A percentile compares a stretch with the other conserved stretches of the same genome.
These are phyloP conservation scores for Xylaria sp. DNA, from an alignment of 2,329 filamentous ascomycete species.

Conservation along the genomic window DNA sequence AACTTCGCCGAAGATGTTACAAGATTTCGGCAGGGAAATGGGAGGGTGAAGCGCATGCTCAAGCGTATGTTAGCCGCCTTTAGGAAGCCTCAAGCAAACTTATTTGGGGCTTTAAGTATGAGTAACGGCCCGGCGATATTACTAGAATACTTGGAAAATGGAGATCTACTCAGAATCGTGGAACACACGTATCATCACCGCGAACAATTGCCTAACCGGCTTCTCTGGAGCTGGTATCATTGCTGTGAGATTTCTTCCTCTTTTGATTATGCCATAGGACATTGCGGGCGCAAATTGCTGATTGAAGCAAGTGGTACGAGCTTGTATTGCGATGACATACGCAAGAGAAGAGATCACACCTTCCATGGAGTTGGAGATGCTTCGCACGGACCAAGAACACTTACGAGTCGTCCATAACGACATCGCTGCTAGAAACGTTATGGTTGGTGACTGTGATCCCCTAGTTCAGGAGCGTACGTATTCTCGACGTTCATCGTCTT, in stretches of 20 bases:
- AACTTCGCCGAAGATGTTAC: not conserved
- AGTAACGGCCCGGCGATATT: conserved; percentile 15
- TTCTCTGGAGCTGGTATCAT: conserved; percentile 31
- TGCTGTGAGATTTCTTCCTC: conserved; percentile 25
- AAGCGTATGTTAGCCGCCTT: not conserved
- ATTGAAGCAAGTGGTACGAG: conserved; percentile 27
- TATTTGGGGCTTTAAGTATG: conserved; percentile 1
- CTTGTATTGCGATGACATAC: conserved; percentile 22
- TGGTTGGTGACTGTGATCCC: conserved; percentile 8
- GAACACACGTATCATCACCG: not conserved
- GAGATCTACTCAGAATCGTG: conserved; percentile 3
- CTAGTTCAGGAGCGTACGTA: conserved; percentile 16
- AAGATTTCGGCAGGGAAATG: not conserved
- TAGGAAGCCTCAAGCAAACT: conserved; percentile 1
- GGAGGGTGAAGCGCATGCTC: not conserved
- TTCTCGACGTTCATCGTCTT: not conserved
- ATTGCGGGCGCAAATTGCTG: not conserved
- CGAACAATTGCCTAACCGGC: conserved; percentile 19
- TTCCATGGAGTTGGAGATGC: not conserved
- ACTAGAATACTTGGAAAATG: conserved; percentile 25
- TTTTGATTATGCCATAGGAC: not conserved
- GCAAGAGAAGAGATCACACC: not conserved
- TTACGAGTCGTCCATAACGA: conserved; percentile 13
- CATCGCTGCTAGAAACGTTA: conserved; percentile 23
- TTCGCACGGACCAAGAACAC: not conserved